These are phyloP conservation scores for Isatis tinctoria DNA, from an alignment of 345 rosid species.

Conservation along the genomic window DNA sequence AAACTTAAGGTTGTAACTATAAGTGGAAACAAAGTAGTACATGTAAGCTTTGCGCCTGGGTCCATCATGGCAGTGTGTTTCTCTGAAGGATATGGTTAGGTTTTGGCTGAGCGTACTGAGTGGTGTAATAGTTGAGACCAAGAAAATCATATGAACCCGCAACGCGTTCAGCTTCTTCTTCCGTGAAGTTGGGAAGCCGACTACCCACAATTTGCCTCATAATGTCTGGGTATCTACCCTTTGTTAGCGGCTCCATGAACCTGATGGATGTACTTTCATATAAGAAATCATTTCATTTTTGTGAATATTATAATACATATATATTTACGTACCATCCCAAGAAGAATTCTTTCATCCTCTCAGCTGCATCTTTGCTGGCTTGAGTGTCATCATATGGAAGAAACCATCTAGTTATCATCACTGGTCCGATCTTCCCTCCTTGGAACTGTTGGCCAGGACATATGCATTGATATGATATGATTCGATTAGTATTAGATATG, in stretches of 20 bases:
- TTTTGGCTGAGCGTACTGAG: too few relatives aligned
- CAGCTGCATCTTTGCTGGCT: neutral
- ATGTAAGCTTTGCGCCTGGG: neutral
- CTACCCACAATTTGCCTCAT: conserved; percentile 5
- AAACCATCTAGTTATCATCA: conserved; percentile 31
- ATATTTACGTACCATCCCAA: conserved; percentile 15
- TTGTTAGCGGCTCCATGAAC: conserved; percentile 30
- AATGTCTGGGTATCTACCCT: conserved; percentile 19
- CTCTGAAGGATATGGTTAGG: neutral
- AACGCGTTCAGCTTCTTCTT: neutral
- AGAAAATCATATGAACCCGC: neutral
- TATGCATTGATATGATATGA: neutral
- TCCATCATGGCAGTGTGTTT: neutral
- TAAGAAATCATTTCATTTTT: neutral
- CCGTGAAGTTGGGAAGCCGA: conserved; percentile 12
- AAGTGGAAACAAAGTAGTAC: neutral
- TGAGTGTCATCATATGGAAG: neutral
- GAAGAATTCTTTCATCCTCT: conserved; percentile 14
- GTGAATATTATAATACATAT: neutral
- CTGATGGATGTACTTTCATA: neutral
- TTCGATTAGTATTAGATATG: neutral
- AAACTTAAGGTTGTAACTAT: neutral
- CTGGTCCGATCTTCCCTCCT: conserved; percentile 21
- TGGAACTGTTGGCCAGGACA: neutral
- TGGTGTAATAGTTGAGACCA: too few relatives aligned